These are phyloP conservation scores for Phytopythium ostracodes DNA, from an alignment of 352 stramenopile genomes.

Conservation along the genomic window DNA sequence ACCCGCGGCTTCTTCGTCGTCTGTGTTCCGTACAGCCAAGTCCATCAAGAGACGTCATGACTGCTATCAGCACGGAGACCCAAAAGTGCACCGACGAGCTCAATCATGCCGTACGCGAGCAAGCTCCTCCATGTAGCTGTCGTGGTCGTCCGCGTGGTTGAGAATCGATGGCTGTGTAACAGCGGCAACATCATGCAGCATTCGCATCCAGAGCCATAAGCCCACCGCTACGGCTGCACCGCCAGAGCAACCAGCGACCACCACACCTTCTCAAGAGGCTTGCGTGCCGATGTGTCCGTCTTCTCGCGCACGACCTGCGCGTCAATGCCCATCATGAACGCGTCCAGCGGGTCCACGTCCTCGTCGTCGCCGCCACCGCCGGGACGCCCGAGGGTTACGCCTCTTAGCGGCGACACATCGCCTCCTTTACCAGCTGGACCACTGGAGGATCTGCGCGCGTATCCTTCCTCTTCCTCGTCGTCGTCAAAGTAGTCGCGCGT, in stretches of 20 bases:
- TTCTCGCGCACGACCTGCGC: conserved; percentile 60
- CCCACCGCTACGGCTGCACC: not conserved
- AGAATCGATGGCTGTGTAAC: conserved; percentile 35
- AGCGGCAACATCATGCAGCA: not conserved
- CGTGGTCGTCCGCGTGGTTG: conserved; percentile 27
- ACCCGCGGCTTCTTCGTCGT: conserved; percentile 31
- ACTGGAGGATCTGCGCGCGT: not conserved
- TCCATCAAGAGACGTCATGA: not conserved
- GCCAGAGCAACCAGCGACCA: not conserved
- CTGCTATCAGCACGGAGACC: not conserved
- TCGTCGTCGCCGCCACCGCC: not conserved
- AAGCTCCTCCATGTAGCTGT: conserved; percentile 28
- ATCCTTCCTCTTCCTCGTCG: conserved; percentile 30
- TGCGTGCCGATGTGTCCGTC: not conserved
- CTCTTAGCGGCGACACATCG: not conserved
- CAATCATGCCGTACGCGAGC: conserved; percentile 17
- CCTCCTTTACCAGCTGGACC: not conserved
- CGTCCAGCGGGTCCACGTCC: conserved; percentile 80
- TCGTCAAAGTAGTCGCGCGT: conserved; percentile 64
- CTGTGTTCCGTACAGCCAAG: conserved; percentile 12
- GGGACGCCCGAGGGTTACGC: not conserved
- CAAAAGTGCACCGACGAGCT: not conserved
- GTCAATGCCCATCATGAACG: conserved; percentile 83
- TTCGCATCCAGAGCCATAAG: not conserved
- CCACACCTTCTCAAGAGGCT: conserved; percentile 30